Evolutionary conservation across 2,329 filamentous ascomycete species (phyloP).

Genomic region (Epichloe gansuensis): DNA sequence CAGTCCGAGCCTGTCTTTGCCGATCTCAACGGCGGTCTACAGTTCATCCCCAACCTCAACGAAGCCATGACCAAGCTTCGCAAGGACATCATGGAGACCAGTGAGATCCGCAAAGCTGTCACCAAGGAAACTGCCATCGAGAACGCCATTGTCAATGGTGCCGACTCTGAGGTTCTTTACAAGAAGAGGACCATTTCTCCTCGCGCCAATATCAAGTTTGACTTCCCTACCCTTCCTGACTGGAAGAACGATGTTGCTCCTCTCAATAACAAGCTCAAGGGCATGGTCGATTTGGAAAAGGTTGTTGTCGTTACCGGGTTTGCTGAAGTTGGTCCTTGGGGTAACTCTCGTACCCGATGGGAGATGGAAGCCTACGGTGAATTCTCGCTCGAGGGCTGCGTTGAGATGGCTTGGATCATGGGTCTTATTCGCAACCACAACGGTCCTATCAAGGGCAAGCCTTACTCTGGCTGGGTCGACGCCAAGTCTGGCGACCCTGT

Average conservation of each 20-base stretch:
- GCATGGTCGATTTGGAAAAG: slow-evolving; percentile 97
- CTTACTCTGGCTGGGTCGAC: slow-evolving; percentile 95
- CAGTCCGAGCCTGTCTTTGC: slow-evolving; percentile 93
- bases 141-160: slow-evolving; percentile 94
- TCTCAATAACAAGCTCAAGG: slow-evolving; percentile 78
- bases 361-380: slow-evolving; percentile 97
- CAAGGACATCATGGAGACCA: slow-evolving; percentile 89
- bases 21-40: slow-evolving; percentile 91
- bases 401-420: slow-evolving; percentile 99
- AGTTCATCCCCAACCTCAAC: slow-evolving; percentile 95
- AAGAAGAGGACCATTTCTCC: slow-evolving; percentile 90
- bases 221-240: slow-evolving; percentile 81
- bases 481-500: slow-evolving; percentile 88
- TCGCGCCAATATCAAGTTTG: slow-evolving; percentile 94
- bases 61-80: slow-evolving; percentile 86
- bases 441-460: slow-evolving; percentile 86
- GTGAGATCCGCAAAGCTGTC: slow-evolving; percentile 84
- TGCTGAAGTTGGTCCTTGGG: slow-evolving; percentile 92
- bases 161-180: slow-evolving; percentile 83
- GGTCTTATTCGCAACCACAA: slow-evolving; percentile 98
- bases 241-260: slow-evolving; percentile 88
- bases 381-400: slow-evolving; percentile 93
- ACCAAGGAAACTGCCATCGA: slow-evolving; percentile 93
- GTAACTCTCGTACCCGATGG: slow-evolving; percentile 95
- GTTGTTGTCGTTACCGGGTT: slow-evolving; percentile 97